Evolutionary conservation across 2,329 filamentous ascomycete genomes (phyloP), one percentile per base, ranked within the genome.

Genomic region (Fusarium irregulare): DNA sequence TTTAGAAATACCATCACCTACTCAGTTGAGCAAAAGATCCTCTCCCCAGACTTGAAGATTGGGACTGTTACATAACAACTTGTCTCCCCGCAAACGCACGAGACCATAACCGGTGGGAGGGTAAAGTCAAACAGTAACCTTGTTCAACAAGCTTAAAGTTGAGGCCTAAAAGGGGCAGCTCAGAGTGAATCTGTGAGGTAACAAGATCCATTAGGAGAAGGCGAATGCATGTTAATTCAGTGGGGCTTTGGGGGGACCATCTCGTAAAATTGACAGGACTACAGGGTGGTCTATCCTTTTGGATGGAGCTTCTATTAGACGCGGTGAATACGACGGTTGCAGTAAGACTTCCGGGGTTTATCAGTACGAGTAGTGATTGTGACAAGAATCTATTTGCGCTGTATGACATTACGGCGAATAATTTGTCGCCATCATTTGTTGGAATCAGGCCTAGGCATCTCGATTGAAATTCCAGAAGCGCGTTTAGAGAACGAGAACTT

Each of bases 201-300:
- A 66, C 34, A 7, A 66, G 37, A 66, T 66, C 37, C 42, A 25
- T 47, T 16, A 27, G 34, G 7, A 34, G 45, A 63, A 63, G 60
- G 47, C 18, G 28, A 46, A 32, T 28, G n/a, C 48, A 57, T 64
- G 59, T 67, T 64, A 64, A 71, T 71, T 51, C 12, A 34, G 67
- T 60, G 67, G 68, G 4, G 68, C 58, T 46, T 12, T 11, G 20
- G 42, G 60, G 45, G 51, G 13, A 42, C 34, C 48, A 37, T 20
- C 12, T 42, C 13, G 54, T 50, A 18, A 37, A 44, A 42, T 42
- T 53, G 46, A 60, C 50, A 53, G 40, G 18, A 49, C 40, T 46
- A 4, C 23, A 44, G 27, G 54, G n/a, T 34, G n/a, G 8, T 16
- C 25, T 21, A 20, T 27, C 18, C 20, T 27, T 5, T 25, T 11